Percentiles rank a stretch among this genome's conserved stretches.
These are phyloP conservation scores for Hymenoscyphus salicellus DNA, from an alignment of 2,329 filamentous ascomycete genomes.

Conservation along the genomic window DNA sequence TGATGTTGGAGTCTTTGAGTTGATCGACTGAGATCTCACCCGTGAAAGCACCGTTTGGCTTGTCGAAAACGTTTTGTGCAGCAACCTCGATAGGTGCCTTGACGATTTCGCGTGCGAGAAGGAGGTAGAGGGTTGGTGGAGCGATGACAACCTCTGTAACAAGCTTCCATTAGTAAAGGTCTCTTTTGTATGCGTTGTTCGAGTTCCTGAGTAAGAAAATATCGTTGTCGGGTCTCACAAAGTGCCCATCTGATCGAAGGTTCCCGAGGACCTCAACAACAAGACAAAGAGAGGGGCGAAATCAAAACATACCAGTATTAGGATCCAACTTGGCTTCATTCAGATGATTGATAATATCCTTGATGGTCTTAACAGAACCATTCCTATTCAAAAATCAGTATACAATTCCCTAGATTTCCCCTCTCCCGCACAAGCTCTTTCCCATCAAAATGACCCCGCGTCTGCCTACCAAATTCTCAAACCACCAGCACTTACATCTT, in stretches of 20 bases:
- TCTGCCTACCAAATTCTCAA: background rate
- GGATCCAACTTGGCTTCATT: slow-evolving; percentile 80
- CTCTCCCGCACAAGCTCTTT: slow-evolving; percentile 8
- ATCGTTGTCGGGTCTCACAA: slow-evolving; percentile 6
- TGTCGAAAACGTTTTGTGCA: slow-evolving; percentile 96
- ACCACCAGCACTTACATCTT: slow-evolving; percentile 72
- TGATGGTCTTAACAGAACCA: slow-evolving; percentile 84
- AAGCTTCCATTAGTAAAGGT: slow-evolving; percentile 4
- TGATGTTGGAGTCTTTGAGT: slow-evolving; percentile 82
- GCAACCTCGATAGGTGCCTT: slow-evolving; percentile 77
- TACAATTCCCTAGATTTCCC: background rate
- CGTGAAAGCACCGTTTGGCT: slow-evolving; percentile 94
- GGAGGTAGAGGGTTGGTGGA: slow-evolving; percentile 86
- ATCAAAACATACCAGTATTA: slow-evolving; percentile 60
- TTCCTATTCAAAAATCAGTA: slow-evolving; percentile 61
- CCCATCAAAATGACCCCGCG: slow-evolving; percentile 3
- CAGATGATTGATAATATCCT: slow-evolving; percentile 83
- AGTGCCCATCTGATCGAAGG: slow-evolving; percentile 1
- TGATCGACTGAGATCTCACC: slow-evolving; percentile 93
- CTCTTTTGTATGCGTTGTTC: background rate
- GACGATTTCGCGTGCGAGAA: slow-evolving; percentile 76
- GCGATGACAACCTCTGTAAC: slow-evolving; percentile 87
- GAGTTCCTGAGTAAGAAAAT: background rate
- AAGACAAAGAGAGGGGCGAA: slow-evolving; percentile 6
- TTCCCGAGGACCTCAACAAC: slow-evolving; percentile 5